Percentiles rank a stretch among this genome's conserved stretches.
These are phyloP conservation scores for Fomitopsis pulvina DNA, from an alignment of 768 basidiomycete genomes.

Conservation along the genomic window DNA sequence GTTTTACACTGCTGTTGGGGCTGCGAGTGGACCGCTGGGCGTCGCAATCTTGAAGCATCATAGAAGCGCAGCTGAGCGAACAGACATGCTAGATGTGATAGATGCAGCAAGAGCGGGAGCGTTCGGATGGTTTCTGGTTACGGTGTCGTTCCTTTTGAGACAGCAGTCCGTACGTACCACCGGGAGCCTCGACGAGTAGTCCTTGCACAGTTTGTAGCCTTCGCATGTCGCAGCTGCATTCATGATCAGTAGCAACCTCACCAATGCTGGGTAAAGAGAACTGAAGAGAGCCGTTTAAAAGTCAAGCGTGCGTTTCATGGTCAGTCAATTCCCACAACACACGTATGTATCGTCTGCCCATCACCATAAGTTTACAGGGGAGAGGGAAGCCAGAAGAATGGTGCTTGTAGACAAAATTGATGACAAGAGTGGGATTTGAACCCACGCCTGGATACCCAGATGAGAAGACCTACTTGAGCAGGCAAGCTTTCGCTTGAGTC, in stretches of 20 bases:
- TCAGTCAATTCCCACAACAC: too few relatives aligned
- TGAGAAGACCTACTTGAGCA: slow-evolving; percentile 19
- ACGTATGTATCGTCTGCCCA: too few relatives aligned
- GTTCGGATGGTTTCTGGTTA: neutral
- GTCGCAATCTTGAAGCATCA: neutral
- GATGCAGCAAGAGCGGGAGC: neutral
- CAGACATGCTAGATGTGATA: neutral
- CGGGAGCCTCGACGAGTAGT: too few relatives aligned
- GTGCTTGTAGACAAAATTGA: slow-evolving; percentile 9
- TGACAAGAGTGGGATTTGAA: slow-evolving; percentile 24
- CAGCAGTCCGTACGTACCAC: too few relatives aligned
- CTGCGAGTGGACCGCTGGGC: neutral
- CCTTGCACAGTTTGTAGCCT: too few relatives aligned
- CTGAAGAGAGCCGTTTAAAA: too few relatives aligned
- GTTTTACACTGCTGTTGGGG: neutral
- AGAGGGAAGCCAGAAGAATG: too few relatives aligned
- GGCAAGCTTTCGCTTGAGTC: slow-evolving; percentile 42
- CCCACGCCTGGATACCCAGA: slow-evolving; percentile 24
- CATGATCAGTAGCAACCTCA: too few relatives aligned
- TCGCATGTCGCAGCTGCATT: too few relatives aligned
- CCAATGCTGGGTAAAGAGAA: too few relatives aligned
- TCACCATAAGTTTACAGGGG: too few relatives aligned
- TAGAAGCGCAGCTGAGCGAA: neutral
- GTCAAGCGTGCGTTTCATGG: too few relatives aligned
- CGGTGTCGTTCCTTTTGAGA: neutral